Percentiles rank a stretch among this genome's conserved stretches.
Conservation (phyloP, 2,329 filamentous ascomycete genomes). For the Xylaria sp. region DNA sequence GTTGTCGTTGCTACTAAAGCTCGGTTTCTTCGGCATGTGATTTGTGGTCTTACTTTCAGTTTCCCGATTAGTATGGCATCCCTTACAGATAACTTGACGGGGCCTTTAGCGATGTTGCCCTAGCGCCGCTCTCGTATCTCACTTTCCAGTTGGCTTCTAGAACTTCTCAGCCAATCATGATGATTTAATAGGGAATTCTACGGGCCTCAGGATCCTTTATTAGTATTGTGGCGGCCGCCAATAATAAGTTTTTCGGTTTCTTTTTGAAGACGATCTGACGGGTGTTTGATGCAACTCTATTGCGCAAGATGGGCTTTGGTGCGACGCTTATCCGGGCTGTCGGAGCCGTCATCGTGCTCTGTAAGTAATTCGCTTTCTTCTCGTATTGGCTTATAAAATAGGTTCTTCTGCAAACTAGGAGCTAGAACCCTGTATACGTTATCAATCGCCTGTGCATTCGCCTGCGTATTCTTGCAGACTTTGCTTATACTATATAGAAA, state of each 20-base stretch:
- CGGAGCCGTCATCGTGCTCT: slow-evolving; percentile 35
- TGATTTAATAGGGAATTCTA: neutral
- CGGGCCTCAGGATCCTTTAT: neutral
- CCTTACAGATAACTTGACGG: neutral
- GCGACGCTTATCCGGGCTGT: slow-evolving; percentile 36
- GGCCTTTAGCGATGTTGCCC: neutral
- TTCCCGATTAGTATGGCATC: neutral
- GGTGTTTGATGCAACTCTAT: neutral
- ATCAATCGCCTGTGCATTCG: neutral
- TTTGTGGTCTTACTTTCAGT: neutral
- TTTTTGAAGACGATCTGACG: neutral
- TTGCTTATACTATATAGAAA: neutral
- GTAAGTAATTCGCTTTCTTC: neutral
- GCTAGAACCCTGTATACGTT: neutral
- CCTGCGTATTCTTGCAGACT: neutral
- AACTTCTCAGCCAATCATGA: neutral
- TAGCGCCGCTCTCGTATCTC: neutral
- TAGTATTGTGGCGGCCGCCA: neutral
- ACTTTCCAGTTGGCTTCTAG: neutral
- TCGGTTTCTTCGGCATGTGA: neutral
- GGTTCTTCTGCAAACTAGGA: neutral
- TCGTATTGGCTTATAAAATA: neutral
- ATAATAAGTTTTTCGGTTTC: neutral
- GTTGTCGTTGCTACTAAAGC: neutral
- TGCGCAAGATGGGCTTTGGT: slow-evolving; percentile 26